Evolutionary conservation across 768 basidiomycete species (phyloP).

Genomic region (Saitozyma podzolica): DNA sequence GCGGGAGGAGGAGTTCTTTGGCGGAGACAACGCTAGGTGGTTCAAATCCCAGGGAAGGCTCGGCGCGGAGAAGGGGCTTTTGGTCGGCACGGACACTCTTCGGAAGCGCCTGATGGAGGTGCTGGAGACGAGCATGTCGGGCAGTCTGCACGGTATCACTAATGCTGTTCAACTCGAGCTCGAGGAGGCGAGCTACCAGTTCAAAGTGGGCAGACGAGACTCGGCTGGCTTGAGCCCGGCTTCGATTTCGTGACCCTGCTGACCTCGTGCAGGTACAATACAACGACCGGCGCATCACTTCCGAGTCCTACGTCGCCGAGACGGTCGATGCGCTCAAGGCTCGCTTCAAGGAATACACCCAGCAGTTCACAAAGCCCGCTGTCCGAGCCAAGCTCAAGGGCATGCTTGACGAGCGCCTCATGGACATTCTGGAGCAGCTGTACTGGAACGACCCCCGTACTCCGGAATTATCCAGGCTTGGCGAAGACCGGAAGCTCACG

Average conservation of each 20-base stretch:
- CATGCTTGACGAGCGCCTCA: slow-evolving; percentile 93
- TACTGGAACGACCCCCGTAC: slow-evolving; percentile 94
- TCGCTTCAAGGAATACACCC: slow-evolving; percentile 80
- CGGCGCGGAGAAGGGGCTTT: slow-evolving; percentile 56
- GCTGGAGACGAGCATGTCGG: slow-evolving; percentile 95
- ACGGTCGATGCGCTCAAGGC: slow-evolving; percentile 87
- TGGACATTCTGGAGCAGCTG: slow-evolving; percentile 94
- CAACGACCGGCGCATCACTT: slow-evolving; percentile 89
- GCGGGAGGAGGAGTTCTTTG: slow-evolving; percentile 55
- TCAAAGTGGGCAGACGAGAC: slow-evolving; percentile 74
- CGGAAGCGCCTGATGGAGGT: slow-evolving; percentile 93
- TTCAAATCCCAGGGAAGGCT: slow-evolving; percentile 21
- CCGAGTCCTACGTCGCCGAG: slow-evolving; percentile 97
- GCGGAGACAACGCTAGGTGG: slow-evolving; percentile 56
- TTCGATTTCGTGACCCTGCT: neutral
- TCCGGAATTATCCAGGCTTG: slow-evolving; percentile 70
- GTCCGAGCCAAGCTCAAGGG: slow-evolving; percentile 83
- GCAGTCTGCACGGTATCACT: slow-evolving; percentile 89
- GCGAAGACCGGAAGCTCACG: slow-evolving; percentile 67
- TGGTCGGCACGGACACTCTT: slow-evolving; percentile 90
- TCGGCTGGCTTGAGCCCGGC: slow-evolving; percentile 38
- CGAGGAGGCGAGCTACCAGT: slow-evolving; percentile 96
- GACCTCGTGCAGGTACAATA: slow-evolving; percentile 48
- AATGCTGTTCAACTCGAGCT: slow-evolving; percentile 96
- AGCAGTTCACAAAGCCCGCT: slow-evolving; percentile 82